A percentile compares a stretch with the other conserved stretches of the same genome.
phyloP scores from a whole-genome alignment of 2,329 filamentous ascomycete genomes.

The Aureobasidium sp. region DNA sequence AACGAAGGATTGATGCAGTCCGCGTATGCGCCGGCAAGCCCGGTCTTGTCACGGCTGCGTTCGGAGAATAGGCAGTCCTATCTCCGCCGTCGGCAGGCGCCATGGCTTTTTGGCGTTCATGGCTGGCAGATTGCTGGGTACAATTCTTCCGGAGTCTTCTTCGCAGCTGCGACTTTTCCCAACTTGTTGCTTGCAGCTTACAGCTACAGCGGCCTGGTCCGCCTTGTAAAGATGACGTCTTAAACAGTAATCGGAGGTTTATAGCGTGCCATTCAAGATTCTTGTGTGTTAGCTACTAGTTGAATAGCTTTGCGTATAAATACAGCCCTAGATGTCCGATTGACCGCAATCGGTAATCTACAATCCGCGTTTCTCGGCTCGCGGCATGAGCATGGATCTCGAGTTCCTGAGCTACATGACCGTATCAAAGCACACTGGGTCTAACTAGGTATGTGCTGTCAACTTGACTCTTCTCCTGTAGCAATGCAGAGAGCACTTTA shows the following conservation, averaged over 20 bases:
- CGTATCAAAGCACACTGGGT: background rate
- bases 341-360: background rate
- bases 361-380: background rate
- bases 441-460: background rate
- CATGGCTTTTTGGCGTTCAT: background rate
- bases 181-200: too few relatives aligned
- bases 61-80: background rate
- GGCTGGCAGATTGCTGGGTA: background rate
- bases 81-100: background rate
- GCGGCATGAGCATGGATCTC: constrained; percentile 3
- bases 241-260: too few relatives aligned
- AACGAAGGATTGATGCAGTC: background rate
- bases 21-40: background rate
- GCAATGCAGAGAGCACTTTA: background rate
- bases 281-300: too few relatives aligned
- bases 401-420: background rate
- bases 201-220: too few relatives aligned
- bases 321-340: background rate
- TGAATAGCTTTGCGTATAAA: too few relatives aligned
- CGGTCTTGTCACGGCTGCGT: background rate
- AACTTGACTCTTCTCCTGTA: background rate
- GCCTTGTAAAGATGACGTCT: too few relatives aligned
- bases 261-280: too few relatives aligned
- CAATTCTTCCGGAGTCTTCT: too few relatives aligned
- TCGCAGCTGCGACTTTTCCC: too few relatives aligned